Percentiles rank a stretch among this genome's conserved stretches.
phyloP scores from a whole-genome alignment of 352 stramenopile genomes.

The Peronospora belbahrii region DNA sequence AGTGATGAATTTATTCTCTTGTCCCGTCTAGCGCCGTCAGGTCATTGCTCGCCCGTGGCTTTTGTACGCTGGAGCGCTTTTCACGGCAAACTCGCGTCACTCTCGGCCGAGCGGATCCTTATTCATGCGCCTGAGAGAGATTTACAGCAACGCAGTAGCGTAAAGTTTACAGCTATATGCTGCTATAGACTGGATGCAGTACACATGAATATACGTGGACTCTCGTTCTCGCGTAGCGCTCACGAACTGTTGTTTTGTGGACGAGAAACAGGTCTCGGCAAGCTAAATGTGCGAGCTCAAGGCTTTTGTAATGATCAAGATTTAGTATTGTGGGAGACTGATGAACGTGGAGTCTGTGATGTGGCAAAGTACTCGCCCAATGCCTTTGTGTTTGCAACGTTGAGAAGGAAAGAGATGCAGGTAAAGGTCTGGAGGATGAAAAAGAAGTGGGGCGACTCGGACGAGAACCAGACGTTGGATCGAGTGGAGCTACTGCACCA shows the following conservation, averaged over 20 bases:
- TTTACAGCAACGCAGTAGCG: slow-evolving; percentile 16
- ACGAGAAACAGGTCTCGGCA: slow-evolving; percentile 26
- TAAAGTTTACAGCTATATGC: slow-evolving; percentile 45
- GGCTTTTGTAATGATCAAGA: slow-evolving; percentile 6
- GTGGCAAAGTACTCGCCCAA: slow-evolving; percentile 74
- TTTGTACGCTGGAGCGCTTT: slow-evolving; percentile 73
- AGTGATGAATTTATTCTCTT: slow-evolving; percentile 81
- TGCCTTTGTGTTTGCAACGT: slow-evolving; percentile 54
- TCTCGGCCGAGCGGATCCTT: slow-evolving; percentile 54
- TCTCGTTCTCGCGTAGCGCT: slow-evolving; percentile 60
- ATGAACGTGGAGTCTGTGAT: slow-evolving; percentile 21
- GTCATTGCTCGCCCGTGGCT: slow-evolving; percentile 44
- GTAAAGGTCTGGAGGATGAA: slow-evolving; percentile 60
- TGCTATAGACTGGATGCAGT: slow-evolving; percentile 28
- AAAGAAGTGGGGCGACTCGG: slow-evolving; percentile 9
- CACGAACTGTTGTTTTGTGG: slow-evolving; percentile 55
- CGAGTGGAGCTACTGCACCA: slow-evolving; percentile 41
- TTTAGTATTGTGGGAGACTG: slow-evolving; percentile 21
- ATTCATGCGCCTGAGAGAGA: slow-evolving; percentile 58
- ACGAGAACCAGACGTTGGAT: slow-evolving; percentile 15
- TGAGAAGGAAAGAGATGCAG: slow-evolving; percentile 21
- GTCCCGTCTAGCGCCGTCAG: slow-evolving; percentile 43
- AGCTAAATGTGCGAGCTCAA: slow-evolving; percentile 36
- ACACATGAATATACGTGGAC: slow-evolving; percentile 25
- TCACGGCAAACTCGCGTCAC: slow-evolving; percentile 65